Evolutionary conservation across 2,329 filamentous ascomycete genomes (phyloP).

Genomic region (Colletotrichum sp.): DNA sequence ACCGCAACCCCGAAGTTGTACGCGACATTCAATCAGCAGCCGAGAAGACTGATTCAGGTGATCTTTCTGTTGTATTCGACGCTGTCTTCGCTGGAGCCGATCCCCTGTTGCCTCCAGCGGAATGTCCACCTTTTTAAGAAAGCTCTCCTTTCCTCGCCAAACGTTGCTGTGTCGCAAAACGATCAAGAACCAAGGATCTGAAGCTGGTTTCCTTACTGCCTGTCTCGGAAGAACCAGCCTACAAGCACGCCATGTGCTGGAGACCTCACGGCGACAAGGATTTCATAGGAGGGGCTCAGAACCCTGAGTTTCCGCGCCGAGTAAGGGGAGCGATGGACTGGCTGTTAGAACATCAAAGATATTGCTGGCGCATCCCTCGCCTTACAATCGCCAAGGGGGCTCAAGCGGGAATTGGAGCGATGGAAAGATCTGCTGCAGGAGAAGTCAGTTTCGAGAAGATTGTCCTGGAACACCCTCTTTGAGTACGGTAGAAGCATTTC

Average conservation of each 20-base stretch:
- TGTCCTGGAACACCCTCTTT: neutral
- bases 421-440: neutral
- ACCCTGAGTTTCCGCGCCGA: neutral
- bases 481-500: neutral
- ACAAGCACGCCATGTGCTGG: neutral
- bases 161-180: neutral
- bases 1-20: slow-evolving; percentile 9
- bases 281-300: neutral
- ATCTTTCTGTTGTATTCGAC: neutral
- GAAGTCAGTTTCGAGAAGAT: neutral
- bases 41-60: neutral
- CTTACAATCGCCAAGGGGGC: neutral
- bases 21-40: neutral
- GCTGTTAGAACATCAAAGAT: neutral
- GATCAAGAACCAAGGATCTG: neutral
- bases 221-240: neutral
- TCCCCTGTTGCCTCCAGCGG: neutral
- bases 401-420: neutral
- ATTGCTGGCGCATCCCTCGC: neutral
- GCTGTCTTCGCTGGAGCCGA: neutral
- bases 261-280: neutral
- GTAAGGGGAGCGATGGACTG: neutral
- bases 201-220: neutral
- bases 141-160: neutral
- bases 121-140: neutral